Percentiles rank a stretch among this genome's conserved stretches.
phyloP scores from a whole-genome alignment of 345 rosid species.

The Melaleuca alternifolia region DNA sequence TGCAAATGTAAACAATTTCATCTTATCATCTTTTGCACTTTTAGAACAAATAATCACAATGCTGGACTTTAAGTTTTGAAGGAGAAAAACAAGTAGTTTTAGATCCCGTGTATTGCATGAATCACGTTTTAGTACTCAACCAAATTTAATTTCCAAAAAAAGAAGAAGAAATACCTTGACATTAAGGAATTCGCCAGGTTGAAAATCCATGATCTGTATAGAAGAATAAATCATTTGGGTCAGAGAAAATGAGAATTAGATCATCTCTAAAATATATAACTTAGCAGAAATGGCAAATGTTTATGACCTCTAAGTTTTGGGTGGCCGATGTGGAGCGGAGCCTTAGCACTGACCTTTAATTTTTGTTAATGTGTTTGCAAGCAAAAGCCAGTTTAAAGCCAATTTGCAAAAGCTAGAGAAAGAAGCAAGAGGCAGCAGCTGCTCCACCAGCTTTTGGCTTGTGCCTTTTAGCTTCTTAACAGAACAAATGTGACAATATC shows the following conservation, averaged over 20 bases:
- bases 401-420: neutral
- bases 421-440: neutral
- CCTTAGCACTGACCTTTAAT: neutral
- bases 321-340: neutral
- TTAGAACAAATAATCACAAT: neutral
- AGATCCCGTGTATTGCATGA: neutral
- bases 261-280: neutral
- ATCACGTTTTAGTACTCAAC: neutral
- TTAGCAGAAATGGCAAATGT: neutral
- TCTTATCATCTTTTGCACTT: neutral
- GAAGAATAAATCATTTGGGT: neutral
- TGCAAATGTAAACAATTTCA: neutral
- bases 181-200: constrained; percentile 83
- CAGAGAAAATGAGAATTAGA: neutral
- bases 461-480: neutral
- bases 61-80: neutral
- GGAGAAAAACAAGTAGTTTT: neutral
- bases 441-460: neutral
- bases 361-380: neutral
- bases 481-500: neutral
- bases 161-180: constrained; percentile 45
- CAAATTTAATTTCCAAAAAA: neutral
- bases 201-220: constrained; percentile 89
- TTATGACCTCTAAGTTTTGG: neutral
- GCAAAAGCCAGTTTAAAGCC: neutral